Conservation (phyloP, 2,329 filamentous ascomycete species). For the Sarocladium oryzae region DNA sequence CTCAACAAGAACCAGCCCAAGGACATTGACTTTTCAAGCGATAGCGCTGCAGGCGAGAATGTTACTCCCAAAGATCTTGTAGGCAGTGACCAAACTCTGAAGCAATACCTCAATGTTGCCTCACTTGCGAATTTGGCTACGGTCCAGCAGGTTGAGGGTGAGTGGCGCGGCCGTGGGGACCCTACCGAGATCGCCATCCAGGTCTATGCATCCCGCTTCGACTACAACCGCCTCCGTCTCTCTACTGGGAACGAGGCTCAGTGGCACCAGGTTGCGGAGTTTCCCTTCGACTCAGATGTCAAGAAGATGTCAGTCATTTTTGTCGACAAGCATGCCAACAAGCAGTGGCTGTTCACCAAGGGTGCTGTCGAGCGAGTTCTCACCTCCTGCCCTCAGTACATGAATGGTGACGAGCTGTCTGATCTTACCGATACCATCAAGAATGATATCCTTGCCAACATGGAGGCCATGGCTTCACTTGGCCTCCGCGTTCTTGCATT, state of each 20-base stretch:
- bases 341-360: conserved; percentile 43
- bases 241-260: conserved; percentile 40
- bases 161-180: conserved; percentile 57
- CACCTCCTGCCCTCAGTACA: conserved; percentile 36
- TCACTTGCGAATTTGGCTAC: conserved; percentile 50
- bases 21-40: conserved; percentile 31
- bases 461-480: conserved; percentile 55
- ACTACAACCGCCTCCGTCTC: conserved; percentile 49
- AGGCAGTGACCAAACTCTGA: conserved; percentile 34
- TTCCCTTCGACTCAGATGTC: conserved; percentile 65
- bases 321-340: conserved; percentile 28
- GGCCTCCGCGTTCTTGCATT: conserved; percentile 63
- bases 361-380: conserved; percentile 64
- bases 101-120: conserved; percentile 51
- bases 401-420: conserved; percentile 24
- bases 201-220: conserved; percentile 62
- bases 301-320: conserved; percentile 71
- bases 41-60: conserved; percentile 19
- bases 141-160: conserved; percentile 35
- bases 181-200: conserved; percentile 69
- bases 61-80: conserved; percentile 28
- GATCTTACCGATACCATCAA: conserved; percentile 44
- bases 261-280: conserved; percentile 56
- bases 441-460: conserved; percentile 53
- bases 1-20: conserved; percentile 30